Conservation (phyloP, 2,329 filamentous ascomycete genomes). For the Dactylellina haptotyla region DNA sequence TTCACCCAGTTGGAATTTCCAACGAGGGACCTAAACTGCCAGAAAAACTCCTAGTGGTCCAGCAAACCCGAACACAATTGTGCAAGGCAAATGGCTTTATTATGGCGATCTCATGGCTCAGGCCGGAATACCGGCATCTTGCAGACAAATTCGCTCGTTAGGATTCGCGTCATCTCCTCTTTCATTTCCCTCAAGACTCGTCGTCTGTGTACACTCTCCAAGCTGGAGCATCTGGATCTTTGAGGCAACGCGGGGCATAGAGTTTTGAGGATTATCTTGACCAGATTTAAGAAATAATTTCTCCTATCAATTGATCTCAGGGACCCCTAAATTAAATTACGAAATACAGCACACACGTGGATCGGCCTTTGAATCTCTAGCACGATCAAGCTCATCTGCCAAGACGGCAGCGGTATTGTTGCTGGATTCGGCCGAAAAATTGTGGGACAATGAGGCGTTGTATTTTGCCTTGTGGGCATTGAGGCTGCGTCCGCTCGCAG, state of each 20-base stretch:
- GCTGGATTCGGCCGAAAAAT: constrained; percentile 47
- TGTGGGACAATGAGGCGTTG: neutral
- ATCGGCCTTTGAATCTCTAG: constrained; percentile 13
- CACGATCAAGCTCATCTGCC: constrained; percentile 45
- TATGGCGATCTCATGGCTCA: constrained; percentile 5
- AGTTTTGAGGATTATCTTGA: too few relatives aligned
- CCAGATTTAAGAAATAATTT: neutral
- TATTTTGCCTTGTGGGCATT: constrained; percentile 14
- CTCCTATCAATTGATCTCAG: neutral
- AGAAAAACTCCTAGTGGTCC: constrained; percentile 18
- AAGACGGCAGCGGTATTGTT: constrained; percentile 34
- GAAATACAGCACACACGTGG: neutral
- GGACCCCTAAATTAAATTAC: constrained; percentile 3
- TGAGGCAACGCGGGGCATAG: too few relatives aligned
- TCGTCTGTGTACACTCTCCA: neutral
- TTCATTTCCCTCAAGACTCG: neutral
- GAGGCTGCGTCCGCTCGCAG: constrained; percentile 31
- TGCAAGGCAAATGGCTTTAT: constrained; percentile 18
- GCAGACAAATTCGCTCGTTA: neutral
- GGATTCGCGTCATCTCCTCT: neutral
- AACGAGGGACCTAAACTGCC: constrained; percentile 15
- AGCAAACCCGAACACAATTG: neutral
- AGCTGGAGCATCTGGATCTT: too few relatives aligned
- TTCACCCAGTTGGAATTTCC: constrained; percentile 18
- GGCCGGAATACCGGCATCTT: constrained; percentile 47